A percentile compares a stretch with the other conserved stretches of the same genome.
Evolutionary conservation across 768 basidiomycete genomes (phyloP).

Genomic region (Roridomyces roridus): DNA sequence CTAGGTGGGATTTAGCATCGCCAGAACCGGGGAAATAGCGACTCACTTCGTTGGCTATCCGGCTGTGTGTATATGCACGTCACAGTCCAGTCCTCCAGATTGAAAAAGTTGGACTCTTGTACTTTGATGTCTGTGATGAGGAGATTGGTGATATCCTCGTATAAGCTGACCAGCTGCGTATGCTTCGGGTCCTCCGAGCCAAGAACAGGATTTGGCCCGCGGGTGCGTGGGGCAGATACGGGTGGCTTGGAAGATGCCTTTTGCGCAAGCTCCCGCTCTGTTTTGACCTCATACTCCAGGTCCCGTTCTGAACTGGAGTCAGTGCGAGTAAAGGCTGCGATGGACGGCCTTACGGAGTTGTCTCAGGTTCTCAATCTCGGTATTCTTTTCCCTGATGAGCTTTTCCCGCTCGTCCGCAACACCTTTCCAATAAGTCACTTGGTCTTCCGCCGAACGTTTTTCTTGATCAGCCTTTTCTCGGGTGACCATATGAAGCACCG

Average conservation of each 20-base stretch:
- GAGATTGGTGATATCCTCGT: constrained; percentile 87
- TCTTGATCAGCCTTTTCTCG: constrained; percentile 78
- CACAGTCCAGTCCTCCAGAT: constrained; percentile 65
- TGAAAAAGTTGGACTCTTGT: constrained; percentile 38
- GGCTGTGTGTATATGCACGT: constrained; percentile 71
- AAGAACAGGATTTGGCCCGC: constrained; percentile 38
- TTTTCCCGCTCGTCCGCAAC: constrained; percentile 49
- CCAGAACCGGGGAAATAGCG: constrained; percentile 8
- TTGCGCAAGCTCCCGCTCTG: constrained; percentile 63
- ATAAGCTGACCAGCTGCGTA: constrained; percentile 68
- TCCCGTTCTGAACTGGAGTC: constrained; percentile 50
- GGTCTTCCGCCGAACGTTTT: constrained; percentile 56
- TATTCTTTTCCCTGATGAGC: constrained; percentile 48
- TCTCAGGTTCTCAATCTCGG: constrained; percentile 52
- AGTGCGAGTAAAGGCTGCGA: constrained; percentile 1
- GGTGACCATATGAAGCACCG: constrained; percentile 70
- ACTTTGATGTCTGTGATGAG: constrained; percentile 68
- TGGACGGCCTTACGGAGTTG: constrained; percentile 49
- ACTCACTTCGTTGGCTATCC: constrained; percentile 46
- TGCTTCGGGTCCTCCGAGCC: constrained; percentile 63
- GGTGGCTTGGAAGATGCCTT: constrained; percentile 50
- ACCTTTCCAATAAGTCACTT: constrained; percentile 51
- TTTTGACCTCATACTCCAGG: constrained; percentile 59
- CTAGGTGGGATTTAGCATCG: constrained; percentile 39
- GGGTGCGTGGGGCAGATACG: constrained; percentile 41